Evolutionary conservation across 805 yeast genomes (phyloP), one percentile per base, ranked within the genome.

Genomic region (Saccharomyces cerevisiae): DNA sequence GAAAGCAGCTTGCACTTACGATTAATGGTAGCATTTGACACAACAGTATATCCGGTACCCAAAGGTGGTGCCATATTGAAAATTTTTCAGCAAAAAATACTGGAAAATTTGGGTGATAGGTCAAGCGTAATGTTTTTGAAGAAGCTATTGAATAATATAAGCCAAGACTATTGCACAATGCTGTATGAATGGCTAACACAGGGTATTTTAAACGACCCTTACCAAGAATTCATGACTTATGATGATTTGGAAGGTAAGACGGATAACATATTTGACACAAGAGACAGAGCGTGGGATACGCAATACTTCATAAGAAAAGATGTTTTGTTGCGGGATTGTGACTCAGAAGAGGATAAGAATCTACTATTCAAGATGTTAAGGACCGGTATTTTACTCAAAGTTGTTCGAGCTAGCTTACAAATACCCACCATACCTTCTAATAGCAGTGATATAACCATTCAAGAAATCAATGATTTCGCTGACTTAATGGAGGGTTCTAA

Each of bases 351-450:
- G 59, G 56, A 57, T 49, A 55, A 59, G n/a, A 55, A 51, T 21
- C 49, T 65, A 21, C 47, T 68, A 14, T 76, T 77, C 50, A 85
- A 85, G 67, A 77, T 92, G 0, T 72, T 92, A 26, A 73, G 83
- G 51, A 88, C 97, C 0, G 99, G 99, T 1, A 91, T 89, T 69
- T 84, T 84, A 61, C 72, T 90, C 53, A 87, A 89, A 62, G 84
- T 92, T 2, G 75, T 41, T 46, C 72, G 55, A 69, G 70, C 55
- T 66, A 75, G 65, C 57, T 65, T 55, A 41, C 62, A 60, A 13
- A 24, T 63, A 4, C 62, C 60, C 26, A 43, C 50, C 24, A 22
- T 61, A 14, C 61, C 65, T 1, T 28, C 55, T n/a, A 36, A 66
- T n/a, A 67, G 76, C 24, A 66, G 73, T 52, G 60, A 66, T 47